Evolutionary conservation across 306 rosid species (phyloP), one percentile per base, ranked within the genome.

Genomic region (Purshia tridentata): DNA sequence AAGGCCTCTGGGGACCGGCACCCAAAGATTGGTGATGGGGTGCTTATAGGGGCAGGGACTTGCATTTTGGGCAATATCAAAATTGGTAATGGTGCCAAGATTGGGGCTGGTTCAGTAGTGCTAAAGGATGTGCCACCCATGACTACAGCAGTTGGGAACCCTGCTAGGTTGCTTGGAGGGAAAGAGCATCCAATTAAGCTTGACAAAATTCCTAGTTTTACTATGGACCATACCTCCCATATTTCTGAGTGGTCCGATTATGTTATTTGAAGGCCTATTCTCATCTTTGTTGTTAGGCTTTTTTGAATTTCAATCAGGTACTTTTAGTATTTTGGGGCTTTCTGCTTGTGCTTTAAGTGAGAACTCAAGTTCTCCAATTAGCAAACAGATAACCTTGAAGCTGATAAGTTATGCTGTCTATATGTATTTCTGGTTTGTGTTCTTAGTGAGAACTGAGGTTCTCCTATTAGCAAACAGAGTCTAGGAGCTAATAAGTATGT

Each of bases 1-100:
- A 94, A 94, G 71, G 57, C 15, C 1, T 72, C 41, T 51, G 99
- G 99, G 8, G 97, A 94, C 47, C 82, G 99, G 59, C 97, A 94
- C 54, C 99, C 99, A 0, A 94, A 91, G 81, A 91, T 94, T 76
- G 97, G 97, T 6, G 85, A 94, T 76, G 97, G 99, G 45, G 99
- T 94, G 41, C 45, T 94, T 53, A 94, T 94, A 4, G 97, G 99
- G 6, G 99, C 97, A 0, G 96, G 97, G 44, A 87, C 96, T 47
- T 91, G 95, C 76, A 91, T 94, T 19, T 66, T 94, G 70, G 97
- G 99, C 66, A 94, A 90, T 29, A 88, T 91, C 40, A 87, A 48
- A 78, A 67, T 94, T 61, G 97, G 97, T 40, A 92, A 89, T 6
- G 91, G 97, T 0, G 96, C 96, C 3, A 91, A 89, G 73, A 87